phyloP scores from a whole-genome alignment of 345 rosid species.

The Gossypium ekmanianum region DNA sequence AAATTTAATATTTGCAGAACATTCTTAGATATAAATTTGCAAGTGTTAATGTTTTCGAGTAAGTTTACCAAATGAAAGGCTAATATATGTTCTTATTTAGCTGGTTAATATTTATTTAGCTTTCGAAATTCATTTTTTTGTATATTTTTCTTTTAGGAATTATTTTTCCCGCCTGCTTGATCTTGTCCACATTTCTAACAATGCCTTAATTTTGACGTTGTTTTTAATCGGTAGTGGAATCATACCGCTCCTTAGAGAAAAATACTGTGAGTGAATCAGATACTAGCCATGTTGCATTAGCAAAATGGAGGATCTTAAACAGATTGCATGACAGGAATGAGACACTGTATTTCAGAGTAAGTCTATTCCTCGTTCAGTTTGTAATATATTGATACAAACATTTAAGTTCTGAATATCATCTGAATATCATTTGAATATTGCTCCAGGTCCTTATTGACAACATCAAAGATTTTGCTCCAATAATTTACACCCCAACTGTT shows the following conservation, averaged over 20 bases:
- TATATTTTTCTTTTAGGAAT: constrained; percentile 1
- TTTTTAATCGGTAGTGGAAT: constrained; percentile 62
- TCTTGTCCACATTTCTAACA: not conserved
- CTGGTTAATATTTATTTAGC: not conserved
- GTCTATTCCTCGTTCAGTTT: constrained; percentile 25
- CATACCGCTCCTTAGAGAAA: constrained; percentile 81
- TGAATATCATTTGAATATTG: constrained; percentile 10
- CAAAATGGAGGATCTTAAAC: constrained; percentile 97
- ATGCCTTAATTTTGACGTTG: not conserved
- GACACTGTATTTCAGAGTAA: constrained; percentile 82
- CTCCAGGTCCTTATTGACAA: constrained; percentile 91
- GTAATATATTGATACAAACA: constrained; percentile 10
- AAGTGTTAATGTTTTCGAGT: not conserved
- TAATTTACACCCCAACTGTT: constrained; percentile 93
- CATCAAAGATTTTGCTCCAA: constrained; percentile 87
- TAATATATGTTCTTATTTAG: not conserved
- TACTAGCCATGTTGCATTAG: constrained; percentile 52
- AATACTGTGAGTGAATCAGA: constrained; percentile 66
- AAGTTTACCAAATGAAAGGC: not conserved
- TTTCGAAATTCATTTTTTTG: not conserved
- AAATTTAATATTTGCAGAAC: not conserved
- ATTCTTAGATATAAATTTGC: not conserved
- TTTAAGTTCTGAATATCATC: not conserved
- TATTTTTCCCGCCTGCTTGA: not conserved
- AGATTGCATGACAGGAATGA: constrained; percentile 97